Conservation (phyloP, 1,284 basidiomycete genomes). For the Nidula niveotomentosa region DNA sequence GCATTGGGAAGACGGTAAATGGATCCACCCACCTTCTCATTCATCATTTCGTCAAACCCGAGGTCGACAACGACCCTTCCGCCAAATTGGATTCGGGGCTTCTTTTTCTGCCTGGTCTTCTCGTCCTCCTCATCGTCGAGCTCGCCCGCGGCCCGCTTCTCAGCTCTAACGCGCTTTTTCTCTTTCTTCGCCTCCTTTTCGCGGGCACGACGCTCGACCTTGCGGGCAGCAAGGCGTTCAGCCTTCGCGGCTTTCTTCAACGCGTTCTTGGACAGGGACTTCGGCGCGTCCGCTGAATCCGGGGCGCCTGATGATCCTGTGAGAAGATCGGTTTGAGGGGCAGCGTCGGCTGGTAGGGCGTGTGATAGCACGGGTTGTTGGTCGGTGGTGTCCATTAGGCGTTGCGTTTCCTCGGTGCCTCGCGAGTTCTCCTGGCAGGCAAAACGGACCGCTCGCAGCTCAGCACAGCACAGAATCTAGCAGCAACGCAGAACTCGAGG, state of each 20-base stretch:
- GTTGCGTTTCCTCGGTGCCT: not conserved
- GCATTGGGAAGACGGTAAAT: slow-evolving; percentile 12
- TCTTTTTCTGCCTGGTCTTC: slow-evolving; percentile 43
- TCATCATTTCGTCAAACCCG: slow-evolving; percentile 95
- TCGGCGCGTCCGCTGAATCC: not conserved
- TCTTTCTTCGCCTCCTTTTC: slow-evolving; percentile 75
- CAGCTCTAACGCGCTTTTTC: slow-evolving; percentile 55
- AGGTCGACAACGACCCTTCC: slow-evolving; percentile 88
- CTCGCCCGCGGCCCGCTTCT: slow-evolving; percentile 56
- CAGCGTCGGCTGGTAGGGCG: too few species aligned
- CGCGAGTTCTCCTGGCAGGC: not conserved
- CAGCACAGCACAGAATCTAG: not conserved
- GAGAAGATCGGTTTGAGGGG: not conserved
- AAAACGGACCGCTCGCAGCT: not conserved
- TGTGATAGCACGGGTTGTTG: not conserved
- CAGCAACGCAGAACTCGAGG: not conserved
- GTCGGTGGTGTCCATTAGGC: slow-evolving; percentile 2
- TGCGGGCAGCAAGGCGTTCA: slow-evolving; percentile 63
- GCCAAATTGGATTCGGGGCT: slow-evolving; percentile 52
- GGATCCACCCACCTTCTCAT: slow-evolving; percentile 72
- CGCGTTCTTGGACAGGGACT: slow-evolving; percentile 72
- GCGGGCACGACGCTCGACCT: slow-evolving; percentile 72
- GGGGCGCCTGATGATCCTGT: not conserved
- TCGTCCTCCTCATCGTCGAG: slow-evolving; percentile 45
- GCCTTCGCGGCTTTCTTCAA: slow-evolving; percentile 76